A percentile compares a stretch with the other conserved stretches of the same genome.
phyloP scores from a whole-genome alignment of 73 alveolate species.

The Durusdinium trenchii region DNA sequence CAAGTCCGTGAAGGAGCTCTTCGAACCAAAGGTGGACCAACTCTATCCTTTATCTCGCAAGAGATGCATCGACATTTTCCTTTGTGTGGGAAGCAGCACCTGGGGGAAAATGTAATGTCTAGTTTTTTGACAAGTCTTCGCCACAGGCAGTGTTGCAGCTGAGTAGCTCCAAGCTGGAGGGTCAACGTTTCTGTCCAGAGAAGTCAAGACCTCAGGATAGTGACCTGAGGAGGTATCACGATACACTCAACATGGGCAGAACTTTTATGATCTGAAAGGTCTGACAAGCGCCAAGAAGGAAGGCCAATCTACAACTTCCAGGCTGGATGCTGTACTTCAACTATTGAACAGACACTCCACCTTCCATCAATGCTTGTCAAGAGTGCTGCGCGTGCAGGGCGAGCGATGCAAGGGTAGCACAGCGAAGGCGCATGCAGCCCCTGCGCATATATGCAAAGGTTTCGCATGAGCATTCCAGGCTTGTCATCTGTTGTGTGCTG shows the following conservation, averaged over 20 bases:
- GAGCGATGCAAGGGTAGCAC: conserved; percentile 84
- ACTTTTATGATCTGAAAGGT: background rate
- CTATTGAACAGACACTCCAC: too few species aligned
- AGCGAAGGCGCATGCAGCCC: conserved; percentile 61
- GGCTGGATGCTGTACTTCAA: background rate
- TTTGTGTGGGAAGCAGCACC: background rate
- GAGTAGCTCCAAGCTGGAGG: conserved; percentile 62
- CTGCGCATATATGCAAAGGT: too few species aligned
- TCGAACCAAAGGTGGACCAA: conserved; percentile 34
- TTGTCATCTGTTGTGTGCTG: too few species aligned
- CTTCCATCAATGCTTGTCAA: background rate
- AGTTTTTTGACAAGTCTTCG: background rate
- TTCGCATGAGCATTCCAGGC: too few species aligned
- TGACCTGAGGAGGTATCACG: background rate
- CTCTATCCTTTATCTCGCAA: background rate
- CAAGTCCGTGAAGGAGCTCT: conserved; percentile 41
- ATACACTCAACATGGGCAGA: background rate
- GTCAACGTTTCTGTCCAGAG: conserved; percentile 76
- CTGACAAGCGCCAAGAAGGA: conserved; percentile 87
- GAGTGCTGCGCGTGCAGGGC: conserved; percentile 3
- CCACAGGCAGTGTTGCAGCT: conserved; percentile 51
- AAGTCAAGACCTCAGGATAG: background rate
- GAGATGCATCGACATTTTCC: background rate
- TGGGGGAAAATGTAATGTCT: background rate
- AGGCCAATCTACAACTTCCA: conserved; percentile 83